These are phyloP conservation scores for Phytophthora kernoviae DNA, from an alignment of 352 stramenopile species.

Conservation along the genomic window DNA sequence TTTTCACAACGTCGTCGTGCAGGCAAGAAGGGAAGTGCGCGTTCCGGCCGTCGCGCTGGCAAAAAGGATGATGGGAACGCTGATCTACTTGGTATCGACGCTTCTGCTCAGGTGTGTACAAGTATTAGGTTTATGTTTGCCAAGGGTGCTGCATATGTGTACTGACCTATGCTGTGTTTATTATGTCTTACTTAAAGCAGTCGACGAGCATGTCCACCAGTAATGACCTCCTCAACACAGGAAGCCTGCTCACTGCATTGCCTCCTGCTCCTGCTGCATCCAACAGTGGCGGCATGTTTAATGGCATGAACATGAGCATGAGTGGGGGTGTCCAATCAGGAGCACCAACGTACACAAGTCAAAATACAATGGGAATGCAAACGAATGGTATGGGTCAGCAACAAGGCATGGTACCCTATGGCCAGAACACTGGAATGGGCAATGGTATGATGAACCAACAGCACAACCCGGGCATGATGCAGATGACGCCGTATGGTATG, in stretches of 20 bases:
- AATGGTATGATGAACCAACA: slow-evolving; percentile 51
- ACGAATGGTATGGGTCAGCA: slow-evolving; percentile 24
- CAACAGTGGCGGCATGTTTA: slow-evolving; percentile 56
- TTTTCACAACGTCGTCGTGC: slow-evolving; percentile 73
- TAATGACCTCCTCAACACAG: slow-evolving; percentile 54
- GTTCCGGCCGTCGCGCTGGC: slow-evolving; percentile 41
- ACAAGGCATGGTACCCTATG: slow-evolving; percentile 38
- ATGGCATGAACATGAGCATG: slow-evolving; percentile 63
- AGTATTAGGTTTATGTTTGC: neutral
- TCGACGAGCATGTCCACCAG: slow-evolving; percentile 24
- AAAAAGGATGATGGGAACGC: slow-evolving; percentile 63
- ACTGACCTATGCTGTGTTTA: slow-evolving; percentile 21
- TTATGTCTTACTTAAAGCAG: slow-evolving; percentile 20
- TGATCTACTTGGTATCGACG: slow-evolving; percentile 67
- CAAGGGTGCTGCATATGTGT: neutral
- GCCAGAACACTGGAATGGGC: slow-evolving; percentile 37
- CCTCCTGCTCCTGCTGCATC: slow-evolving; percentile 39
- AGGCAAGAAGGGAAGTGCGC: slow-evolving; percentile 67
- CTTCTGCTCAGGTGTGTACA: slow-evolving; percentile 36
- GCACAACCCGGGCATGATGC: slow-evolving; percentile 69
- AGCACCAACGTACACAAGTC: slow-evolving; percentile 42
- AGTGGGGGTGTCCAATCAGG: slow-evolving; percentile 27
- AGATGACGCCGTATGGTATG: slow-evolving; percentile 82
- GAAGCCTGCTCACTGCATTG: slow-evolving; percentile 49
- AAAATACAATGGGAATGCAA: slow-evolving; percentile 43